Base-by-base conservation (phyloP, 2,329 filamentous ascomycete genomes). In the Colletotrichum graminicola region DNA sequence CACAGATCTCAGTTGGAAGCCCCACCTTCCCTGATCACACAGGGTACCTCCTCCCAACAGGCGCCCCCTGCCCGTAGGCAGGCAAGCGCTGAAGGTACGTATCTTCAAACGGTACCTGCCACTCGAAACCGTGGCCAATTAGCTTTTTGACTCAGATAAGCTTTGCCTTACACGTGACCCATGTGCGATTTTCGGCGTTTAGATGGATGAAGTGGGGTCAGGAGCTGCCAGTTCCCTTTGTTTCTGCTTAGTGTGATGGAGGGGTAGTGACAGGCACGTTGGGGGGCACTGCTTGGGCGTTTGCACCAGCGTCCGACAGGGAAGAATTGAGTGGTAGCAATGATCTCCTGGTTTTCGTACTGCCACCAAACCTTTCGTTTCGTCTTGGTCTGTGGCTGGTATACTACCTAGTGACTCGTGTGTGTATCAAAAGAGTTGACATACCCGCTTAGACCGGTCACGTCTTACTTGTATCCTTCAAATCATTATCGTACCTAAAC, bases 381-480 rank as follows among this genome's bases (percentile, higher is more conserved):
- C 7, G 14, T 56, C n/a, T 16, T 6, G 4, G n/a, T 36, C 7
- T 39, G 21, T 41, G 12, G 54, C 41, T 57, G 54, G 41, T 26
- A 41, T 57, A 14, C 6, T 29, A 4, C 29, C 29, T 41, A 26
- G 54, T n/a, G 36, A 41, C 34, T 57, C 32, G 10, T 56, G 7
- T 41, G 34, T 26, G n/a, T 56, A 26, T 41, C 18, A 21, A 5
- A 18, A 26, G 21, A n/a, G 14, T 18, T 39, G 34, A 2, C 10
- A 47, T 41, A 45, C 47, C 60, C 34, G 47, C 60, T 62, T 52
- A 41, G 32, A 29, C 45, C 21, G 34, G 39, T 62, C 60, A 62
- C 60, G 60, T 52, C 60, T 62, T 52, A 51, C 47, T 21, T 51
- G 60, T 45, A 51, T 62, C 45, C 32, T n/a, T 41, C 60, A 49